phyloP scores from a whole-genome alignment of 441 rosid genomes.

The Populus hybrid region DNA sequence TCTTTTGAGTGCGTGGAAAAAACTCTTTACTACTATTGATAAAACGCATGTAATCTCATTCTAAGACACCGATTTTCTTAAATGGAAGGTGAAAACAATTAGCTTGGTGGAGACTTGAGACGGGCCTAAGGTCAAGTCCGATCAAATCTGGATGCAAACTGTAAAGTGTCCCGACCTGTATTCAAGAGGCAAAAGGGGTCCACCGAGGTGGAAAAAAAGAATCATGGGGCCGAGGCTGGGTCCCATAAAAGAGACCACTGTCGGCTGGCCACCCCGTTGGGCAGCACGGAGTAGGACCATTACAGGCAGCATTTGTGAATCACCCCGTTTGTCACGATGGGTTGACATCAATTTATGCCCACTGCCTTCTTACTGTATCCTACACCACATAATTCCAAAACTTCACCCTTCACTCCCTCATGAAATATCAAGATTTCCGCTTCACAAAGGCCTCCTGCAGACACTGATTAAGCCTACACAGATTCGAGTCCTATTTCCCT shows the following conservation, averaged over 20 bases:
- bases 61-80: neutral
- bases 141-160: constrained; percentile 3
- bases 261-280: constrained; percentile 59
- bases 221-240: constrained; percentile 14
- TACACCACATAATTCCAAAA: constrained; percentile 11
- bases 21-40: neutral
- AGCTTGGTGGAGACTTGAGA: neutral
- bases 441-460: neutral
- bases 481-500: constrained; percentile 8
- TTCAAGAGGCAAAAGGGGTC: constrained; percentile 27
- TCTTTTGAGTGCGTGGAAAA: neutral
- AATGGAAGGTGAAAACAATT: neutral
- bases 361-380: constrained; percentile 10
- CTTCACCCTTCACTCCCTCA: constrained; percentile 10
- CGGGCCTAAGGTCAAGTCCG: neutral
- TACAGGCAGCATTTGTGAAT: constrained; percentile 28
- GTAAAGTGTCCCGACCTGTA: constrained; percentile 3
- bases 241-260: constrained; percentile 25
- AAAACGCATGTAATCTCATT: neutral
- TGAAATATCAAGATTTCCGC: constrained; percentile 21
- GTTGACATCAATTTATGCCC: constrained; percentile 38
- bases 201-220: neutral
- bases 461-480: constrained; percentile 35
- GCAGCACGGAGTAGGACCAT: constrained; percentile 47
- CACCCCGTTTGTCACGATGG: constrained; percentile 29